Evolutionary conservation across 345 rosid genomes (phyloP).

Genomic region (Microthlaspi erraticum): DNA sequence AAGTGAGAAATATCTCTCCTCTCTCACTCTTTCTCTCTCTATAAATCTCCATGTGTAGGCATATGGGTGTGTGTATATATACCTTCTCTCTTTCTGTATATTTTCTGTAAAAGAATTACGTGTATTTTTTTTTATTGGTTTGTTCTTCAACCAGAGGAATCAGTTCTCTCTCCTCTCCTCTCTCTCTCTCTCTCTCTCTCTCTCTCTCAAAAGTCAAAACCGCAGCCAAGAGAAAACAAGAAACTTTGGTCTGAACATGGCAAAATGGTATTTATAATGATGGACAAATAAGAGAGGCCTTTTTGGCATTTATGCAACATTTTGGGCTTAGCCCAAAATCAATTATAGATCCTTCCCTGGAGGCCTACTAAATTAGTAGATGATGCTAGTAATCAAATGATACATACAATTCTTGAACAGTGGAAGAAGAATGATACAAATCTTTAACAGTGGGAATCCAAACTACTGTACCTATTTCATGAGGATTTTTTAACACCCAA

Average conservation of each 20-base stretch:
- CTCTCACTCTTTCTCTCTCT: conserved; percentile 29
- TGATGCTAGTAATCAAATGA: background rate
- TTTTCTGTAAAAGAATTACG: conserved; percentile 34
- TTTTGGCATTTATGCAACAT: background rate
- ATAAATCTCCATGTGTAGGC: conserved; percentile 37
- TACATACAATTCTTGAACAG: background rate
- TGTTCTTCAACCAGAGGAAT: conserved; percentile 28
- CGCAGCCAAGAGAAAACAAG: conserved; percentile 36
- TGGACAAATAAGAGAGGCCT: background rate
- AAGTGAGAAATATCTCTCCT: conserved; percentile 32
- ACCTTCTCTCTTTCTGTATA: conserved; percentile 44
- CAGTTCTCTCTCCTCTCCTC: conserved; percentile 28
- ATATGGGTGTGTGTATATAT: conserved; percentile 37
- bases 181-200: too few relatives aligned
- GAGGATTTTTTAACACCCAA: background rate
- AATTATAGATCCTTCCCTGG: background rate
- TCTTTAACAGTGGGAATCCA: background rate
- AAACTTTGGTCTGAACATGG: background rate
- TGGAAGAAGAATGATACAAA: conserved; percentile 3
- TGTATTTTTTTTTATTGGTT: conserved; percentile 8
- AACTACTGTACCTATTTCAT: background rate
- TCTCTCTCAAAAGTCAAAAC: too few relatives aligned
- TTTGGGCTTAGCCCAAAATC: conserved; percentile 17
- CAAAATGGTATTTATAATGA: conserved; percentile 42
- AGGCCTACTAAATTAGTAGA: too few relatives aligned